Conservation (phyloP, 2,329 filamentous ascomycete genomes). For the Aureobasidium namibiae region DNA sequence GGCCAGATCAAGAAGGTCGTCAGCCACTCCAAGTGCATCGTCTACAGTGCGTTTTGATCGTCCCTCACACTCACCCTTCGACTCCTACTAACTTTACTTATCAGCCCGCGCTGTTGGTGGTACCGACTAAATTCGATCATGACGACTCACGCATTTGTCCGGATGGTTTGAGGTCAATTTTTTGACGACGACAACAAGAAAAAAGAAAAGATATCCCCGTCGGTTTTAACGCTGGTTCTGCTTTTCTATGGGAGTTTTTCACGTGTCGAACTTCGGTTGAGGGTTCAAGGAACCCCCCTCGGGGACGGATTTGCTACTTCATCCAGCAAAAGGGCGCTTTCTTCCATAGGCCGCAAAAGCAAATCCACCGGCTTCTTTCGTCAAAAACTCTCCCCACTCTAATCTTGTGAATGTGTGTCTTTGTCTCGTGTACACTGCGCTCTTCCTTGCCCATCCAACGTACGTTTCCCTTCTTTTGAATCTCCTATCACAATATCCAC, state of each 20-base stretch:
- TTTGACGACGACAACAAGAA: constrained; percentile 11
- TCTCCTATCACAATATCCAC: neutral
- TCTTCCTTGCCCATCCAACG: constrained; percentile 68
- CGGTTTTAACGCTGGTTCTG: constrained; percentile 1
- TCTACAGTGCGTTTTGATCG: constrained; percentile 68
- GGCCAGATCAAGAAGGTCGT: constrained; percentile 98
- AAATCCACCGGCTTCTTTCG: constrained; percentile 13
- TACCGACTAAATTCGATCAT: constrained; percentile 17
- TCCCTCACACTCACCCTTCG: neutral
- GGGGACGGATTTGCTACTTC: constrained; percentile 4
- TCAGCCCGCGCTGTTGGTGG: constrained; percentile 21
- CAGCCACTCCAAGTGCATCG: constrained; percentile 92
- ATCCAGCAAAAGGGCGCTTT: neutral
- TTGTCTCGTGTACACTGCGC: constrained; percentile 7
- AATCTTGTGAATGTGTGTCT: constrained; percentile 1
- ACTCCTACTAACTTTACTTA: neutral
- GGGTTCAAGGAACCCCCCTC: neutral
- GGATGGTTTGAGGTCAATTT: constrained; percentile 9
- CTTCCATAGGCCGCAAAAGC: constrained; percentile 10
- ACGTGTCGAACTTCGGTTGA: constrained; percentile 10
- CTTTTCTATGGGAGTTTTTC: constrained; percentile 12
- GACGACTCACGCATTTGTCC: constrained; percentile 8
- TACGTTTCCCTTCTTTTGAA: constrained; percentile 36
- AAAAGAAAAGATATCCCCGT: constrained; percentile 8
- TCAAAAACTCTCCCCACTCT: neutral